Base-by-base conservation (phyloP, 2,329 filamentous ascomycete genomes). In the Dactylellina leptospora region DNA sequence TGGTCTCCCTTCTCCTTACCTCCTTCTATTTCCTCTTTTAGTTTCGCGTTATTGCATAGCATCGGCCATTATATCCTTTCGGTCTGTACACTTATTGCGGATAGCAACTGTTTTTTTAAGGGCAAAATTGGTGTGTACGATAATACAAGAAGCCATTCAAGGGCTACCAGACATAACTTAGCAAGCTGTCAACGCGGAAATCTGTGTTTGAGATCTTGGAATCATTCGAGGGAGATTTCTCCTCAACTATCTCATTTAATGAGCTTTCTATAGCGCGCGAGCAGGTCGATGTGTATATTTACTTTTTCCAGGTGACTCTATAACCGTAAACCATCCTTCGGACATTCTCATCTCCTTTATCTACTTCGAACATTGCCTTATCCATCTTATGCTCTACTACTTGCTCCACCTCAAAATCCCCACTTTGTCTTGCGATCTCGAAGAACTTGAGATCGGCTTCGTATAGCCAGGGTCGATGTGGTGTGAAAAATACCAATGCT, bases 401-500 rank as follows among this genome's bases (percentile, higher is more conserved):
- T 82, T 93, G 91, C 74, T 88, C 88, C 1, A 96, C 92, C 13
- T 81, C 80, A 72, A 97, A 90, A 10, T 62, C 64, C 0, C 92
- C 92, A 51, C 83, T 84, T 55, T 86, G 85, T 69, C 86, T 83
- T 3, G 89, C 90, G 64, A 92, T 78, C 51, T 92, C 90, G 78
- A 97, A 97, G 82, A 97, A 97, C 2, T 85, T 86, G 78, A 96
- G 83, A 77, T 96, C 95, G 79, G 92, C 90, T 74, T 92, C 85
- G 76, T 90, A 84, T 78, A 97, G 82, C 93, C 93, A 97, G 1
- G 93, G 93, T 74, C 95, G 85, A 81, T 97, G 96, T 18, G 91
- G 93, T 0, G 93, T 96, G 82, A 97, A 97, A 80, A 97, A 96
- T 5, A 97, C 92, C 76, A 93, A 85, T 1, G 92, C 92, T 59